A percentile compares a stretch with the other conserved stretches of the same genome.
These are phyloP conservation scores for Hysterium pulicare DNA, from an alignment of 2,329 filamentous ascomycete species.

Conservation along the genomic window DNA sequence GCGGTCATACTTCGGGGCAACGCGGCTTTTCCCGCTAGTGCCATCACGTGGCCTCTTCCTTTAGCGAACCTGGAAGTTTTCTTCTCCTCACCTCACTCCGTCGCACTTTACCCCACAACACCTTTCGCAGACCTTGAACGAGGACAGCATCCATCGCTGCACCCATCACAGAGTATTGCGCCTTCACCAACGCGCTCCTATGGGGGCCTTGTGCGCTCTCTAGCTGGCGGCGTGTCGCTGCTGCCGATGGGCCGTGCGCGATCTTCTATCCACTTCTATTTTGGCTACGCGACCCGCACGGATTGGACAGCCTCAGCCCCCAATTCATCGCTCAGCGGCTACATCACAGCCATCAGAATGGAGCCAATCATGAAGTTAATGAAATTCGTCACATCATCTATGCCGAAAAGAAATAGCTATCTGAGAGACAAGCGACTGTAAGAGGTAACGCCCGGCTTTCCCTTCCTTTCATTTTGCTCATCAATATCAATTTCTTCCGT, in stretches of 20 bases:
- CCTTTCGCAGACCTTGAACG: not conserved
- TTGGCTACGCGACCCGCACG: constrained; percentile 14
- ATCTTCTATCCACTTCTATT: constrained; percentile 3
- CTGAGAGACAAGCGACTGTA: constrained; percentile 3
- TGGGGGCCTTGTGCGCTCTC: constrained; percentile 3
- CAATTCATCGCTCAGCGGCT: constrained; percentile 12
- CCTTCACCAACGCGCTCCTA: not conserved
- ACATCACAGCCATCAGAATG: constrained; percentile 7
- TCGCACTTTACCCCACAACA: not conserved
- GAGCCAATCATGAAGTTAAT: constrained; percentile 9
- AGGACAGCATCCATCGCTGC: constrained; percentile 1
- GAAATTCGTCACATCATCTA: constrained; percentile 9
- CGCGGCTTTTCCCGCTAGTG: not conserved
- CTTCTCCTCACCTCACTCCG: constrained; percentile 3
- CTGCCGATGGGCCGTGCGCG: constrained; percentile 4
- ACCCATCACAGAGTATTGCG: not conserved
- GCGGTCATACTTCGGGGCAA: not conserved
- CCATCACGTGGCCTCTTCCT: not conserved
- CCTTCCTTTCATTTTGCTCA: constrained; percentile 3
- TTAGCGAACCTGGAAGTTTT: constrained; percentile 1
- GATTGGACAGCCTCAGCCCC: constrained; percentile 13
- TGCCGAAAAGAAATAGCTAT: constrained; percentile 3
- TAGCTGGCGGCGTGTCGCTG: constrained; percentile 4
- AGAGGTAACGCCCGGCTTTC: constrained; percentile 4
- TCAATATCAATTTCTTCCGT: constrained; percentile 6